A percentile compares a stretch with the other conserved stretches of the same genome.
These are phyloP conservation scores for Penicillium chermesinum DNA, from an alignment of 495 filamentous ascomycete genomes.

Conservation along the genomic window DNA sequence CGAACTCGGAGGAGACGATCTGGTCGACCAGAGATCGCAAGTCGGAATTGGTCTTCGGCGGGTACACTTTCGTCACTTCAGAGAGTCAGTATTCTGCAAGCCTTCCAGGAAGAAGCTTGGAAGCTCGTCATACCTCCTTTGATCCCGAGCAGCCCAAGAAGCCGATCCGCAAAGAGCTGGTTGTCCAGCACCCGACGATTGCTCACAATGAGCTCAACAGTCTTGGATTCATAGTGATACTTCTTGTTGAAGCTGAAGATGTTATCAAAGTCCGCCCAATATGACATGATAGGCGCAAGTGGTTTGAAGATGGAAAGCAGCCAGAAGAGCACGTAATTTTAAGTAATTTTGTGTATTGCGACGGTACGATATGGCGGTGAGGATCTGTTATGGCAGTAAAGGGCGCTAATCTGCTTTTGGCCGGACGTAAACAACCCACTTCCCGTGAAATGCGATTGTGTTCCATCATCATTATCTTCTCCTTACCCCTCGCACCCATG, in stretches of 20 bases:
- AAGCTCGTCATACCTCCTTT: conserved; percentile 49
- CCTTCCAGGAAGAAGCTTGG: neutral
- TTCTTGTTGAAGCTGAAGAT: conserved; percentile 60
- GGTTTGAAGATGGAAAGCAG: neutral
- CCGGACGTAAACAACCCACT: conserved; percentile 46
- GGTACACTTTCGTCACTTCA: conserved; percentile 58
- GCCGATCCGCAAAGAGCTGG: conserved; percentile 67
- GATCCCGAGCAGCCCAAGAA: conserved; percentile 65
- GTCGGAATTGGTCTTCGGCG: conserved; percentile 58
- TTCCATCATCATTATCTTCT: conserved; percentile 18
- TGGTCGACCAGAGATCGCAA: conserved; percentile 60
- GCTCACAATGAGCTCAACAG: conserved; percentile 53
- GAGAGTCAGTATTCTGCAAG: conserved; percentile 1
- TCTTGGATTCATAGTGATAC: conserved; percentile 55
- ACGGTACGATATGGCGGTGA: conserved; percentile 21
- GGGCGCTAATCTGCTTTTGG: conserved; percentile 35
- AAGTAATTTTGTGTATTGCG: conserved; percentile 1
- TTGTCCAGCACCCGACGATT: conserved; percentile 60
- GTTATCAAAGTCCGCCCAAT: conserved; percentile 53
- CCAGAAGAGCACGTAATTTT: conserved; percentile 8
- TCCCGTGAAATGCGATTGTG: conserved; percentile 14
- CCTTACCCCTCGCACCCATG: conserved; percentile 28
- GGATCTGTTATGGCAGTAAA: conserved; percentile 36
- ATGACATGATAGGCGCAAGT: conserved; percentile 25
- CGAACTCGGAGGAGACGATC: conserved; percentile 54